phyloP scores from a whole-genome alignment of 805 yeast species.

The Gaillardinia entomophila region DNA sequence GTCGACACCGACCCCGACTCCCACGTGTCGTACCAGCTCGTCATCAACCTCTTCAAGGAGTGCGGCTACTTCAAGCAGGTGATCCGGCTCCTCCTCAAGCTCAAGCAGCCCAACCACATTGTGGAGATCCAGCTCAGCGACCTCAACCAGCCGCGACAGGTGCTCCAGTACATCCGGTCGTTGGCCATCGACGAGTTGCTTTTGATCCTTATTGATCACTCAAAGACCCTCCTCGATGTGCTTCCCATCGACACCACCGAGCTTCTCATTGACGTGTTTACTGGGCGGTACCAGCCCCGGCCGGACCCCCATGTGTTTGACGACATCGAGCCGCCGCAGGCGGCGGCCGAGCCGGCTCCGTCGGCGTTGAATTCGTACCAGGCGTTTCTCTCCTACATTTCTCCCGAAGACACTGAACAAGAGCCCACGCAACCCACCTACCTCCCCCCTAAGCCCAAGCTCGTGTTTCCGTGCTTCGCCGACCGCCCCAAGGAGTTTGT shows the following conservation, averaged over 20 bases:
- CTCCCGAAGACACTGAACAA: conserved; percentile 6
- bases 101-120: conserved; percentile 67
- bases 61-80: conserved; percentile 65
- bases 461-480: conserved; percentile 83
- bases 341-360: conserved; percentile 4
- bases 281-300: conserved; percentile 67
- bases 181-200: conserved; percentile 72
- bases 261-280: conserved; percentile 77
- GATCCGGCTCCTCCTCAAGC: conserved; percentile 59
- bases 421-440: conserved; percentile 52
- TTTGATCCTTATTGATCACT: conserved; percentile 60
- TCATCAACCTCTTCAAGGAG: conserved; percentile 67
- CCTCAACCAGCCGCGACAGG: conserved; percentile 51
- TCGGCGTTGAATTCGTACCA: conserved; percentile 25
- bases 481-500: conserved; percentile 85
- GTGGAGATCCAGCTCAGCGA: conserved; percentile 72
- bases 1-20: conserved; percentile 10
- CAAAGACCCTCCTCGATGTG: conserved; percentile 57
- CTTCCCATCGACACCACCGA: conserved; percentile 80
- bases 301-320: conserved; percentile 4
- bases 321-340: conserved; percentile 4
- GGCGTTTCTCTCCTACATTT: conserved; percentile 24
- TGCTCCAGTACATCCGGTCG: conserved; percentile 61
- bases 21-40: conserved; percentile 62
- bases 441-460: conserved; percentile 84